phyloP scores from a whole-genome alignment of 441 rosid genomes.

The Eruca vesicaria region DNA sequence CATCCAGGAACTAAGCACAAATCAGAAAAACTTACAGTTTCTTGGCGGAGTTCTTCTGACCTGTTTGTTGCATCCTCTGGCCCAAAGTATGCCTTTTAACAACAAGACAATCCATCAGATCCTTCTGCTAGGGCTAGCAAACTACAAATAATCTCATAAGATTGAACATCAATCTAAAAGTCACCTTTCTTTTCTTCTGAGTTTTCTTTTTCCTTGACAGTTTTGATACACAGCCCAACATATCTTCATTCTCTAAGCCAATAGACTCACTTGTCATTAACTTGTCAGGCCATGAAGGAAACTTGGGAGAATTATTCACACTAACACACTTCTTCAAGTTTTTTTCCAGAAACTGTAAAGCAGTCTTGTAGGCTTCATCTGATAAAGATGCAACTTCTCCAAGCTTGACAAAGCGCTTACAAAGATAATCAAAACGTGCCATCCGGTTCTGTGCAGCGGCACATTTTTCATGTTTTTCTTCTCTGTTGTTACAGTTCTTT shows the following conservation, averaged over 20 bases:
- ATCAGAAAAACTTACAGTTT: slow-evolving; percentile 35
- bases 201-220: slow-evolving; percentile 46
- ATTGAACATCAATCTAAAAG: slow-evolving; percentile 16
- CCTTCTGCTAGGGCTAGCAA: neutral
- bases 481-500: slow-evolving; percentile 43
- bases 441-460: slow-evolving; percentile 31
- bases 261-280: slow-evolving; percentile 33
- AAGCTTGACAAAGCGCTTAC: slow-evolving; percentile 52
- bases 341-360: slow-evolving; percentile 47
- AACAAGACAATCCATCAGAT: slow-evolving; percentile 4
- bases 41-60: slow-evolving; percentile 42
- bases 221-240: slow-evolving; percentile 25
- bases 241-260: slow-evolving; percentile 28
- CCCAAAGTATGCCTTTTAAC: slow-evolving; percentile 36
- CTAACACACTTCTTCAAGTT: slow-evolving; percentile 40
- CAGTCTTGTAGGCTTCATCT: slow-evolving; percentile 52
- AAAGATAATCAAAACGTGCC: slow-evolving; percentile 62
- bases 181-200: slow-evolving; percentile 55
- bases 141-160: slow-evolving; percentile 8
- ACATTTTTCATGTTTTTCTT: slow-evolving; percentile 21
- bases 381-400: slow-evolving; percentile 59
- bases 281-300: slow-evolving; percentile 32
- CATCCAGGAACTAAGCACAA: slow-evolving; percentile 9
- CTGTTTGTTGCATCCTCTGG: slow-evolving; percentile 33
- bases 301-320: slow-evolving; percentile 34